Percentiles rank a stretch among this genome's conserved stretches.
Evolutionary conservation across 2,329 filamentous ascomycete species (phyloP).

Genomic region (Chaetomium sp.): DNA sequence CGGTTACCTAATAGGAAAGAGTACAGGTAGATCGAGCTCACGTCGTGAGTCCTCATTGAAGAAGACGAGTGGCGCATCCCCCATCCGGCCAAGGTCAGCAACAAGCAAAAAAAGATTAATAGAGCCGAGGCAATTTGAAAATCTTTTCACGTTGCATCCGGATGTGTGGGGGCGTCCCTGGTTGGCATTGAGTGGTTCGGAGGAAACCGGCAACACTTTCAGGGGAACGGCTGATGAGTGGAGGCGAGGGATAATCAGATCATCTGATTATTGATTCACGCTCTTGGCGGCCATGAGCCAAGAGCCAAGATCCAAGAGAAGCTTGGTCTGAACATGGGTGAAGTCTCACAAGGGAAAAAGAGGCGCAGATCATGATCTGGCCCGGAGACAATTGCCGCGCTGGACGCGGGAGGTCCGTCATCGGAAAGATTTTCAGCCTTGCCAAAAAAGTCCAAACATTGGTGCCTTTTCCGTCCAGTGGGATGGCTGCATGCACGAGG

Average conservation of each 20-base stretch:
- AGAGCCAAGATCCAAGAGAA: neutral
- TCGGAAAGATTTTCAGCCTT: neutral
- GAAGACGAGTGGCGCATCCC: neutral
- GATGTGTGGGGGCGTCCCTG: neutral
- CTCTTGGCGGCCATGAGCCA: neutral
- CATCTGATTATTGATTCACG: neutral
- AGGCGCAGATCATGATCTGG: neutral
- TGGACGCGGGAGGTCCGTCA: neutral
- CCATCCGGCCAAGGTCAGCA: too few relatives aligned
- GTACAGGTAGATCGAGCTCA: neutral
- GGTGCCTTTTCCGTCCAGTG: neutral
- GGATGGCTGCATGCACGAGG: neutral
- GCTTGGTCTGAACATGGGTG: neutral
- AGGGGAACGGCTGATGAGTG: neutral
- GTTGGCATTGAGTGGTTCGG: neutral
- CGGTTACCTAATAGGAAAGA: neutral
- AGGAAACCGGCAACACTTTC: neutral
- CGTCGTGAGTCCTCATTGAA: neutral
- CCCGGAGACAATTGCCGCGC: neutral
- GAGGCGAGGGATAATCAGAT: neutral
- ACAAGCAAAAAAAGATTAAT: neutral
- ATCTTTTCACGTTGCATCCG: neutral
- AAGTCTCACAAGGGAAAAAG: neutral
- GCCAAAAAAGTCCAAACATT: neutral
- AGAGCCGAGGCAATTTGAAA: neutral